These are phyloP conservation scores for Pseudisothecium myosuroides DNA, from an alignment of 225 moss, liverwort and hornwort genomes.

Conservation along the genomic window DNA sequence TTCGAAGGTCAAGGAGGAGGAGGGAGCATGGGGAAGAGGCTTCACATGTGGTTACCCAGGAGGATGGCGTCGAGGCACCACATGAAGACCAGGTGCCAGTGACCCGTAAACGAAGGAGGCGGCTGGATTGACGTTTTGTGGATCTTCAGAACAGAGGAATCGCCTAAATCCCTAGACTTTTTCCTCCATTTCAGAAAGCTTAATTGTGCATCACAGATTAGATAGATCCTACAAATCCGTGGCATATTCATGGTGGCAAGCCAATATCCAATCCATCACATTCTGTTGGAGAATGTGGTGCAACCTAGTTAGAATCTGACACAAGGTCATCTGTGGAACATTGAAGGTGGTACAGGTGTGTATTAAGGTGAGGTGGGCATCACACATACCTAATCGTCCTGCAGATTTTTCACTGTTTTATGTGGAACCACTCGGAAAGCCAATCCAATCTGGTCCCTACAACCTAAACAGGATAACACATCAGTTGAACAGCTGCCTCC, in stretches of 20 bases:
- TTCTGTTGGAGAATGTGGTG: not conserved
- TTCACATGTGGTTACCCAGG: constrained; percentile 22
- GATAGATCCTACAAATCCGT: not conserved
- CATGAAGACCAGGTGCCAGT: constrained; percentile 26
- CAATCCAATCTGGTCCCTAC: not conserved
- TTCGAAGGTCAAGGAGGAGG: constrained; percentile 27
- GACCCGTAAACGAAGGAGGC: constrained; percentile 29
- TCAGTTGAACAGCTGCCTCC: not conserved
- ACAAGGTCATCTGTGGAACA: not conserved
- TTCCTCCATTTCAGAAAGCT: not conserved
- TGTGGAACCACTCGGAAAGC: not conserved
- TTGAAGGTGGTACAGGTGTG: not conserved
- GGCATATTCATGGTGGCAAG: not conserved
- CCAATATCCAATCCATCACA: not conserved
- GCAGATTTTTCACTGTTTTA: not conserved
- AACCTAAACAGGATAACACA: not conserved
- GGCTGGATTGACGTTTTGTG: constrained; percentile 13
- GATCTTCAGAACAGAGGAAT: not conserved
- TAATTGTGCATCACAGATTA: not conserved
- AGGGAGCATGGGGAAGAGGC: constrained; percentile 31
- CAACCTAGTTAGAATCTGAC: not conserved
- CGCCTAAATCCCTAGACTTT: not conserved
- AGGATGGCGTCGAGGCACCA: constrained; percentile 6
- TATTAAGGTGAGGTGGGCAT: not conserved
- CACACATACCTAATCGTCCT: not conserved